Evolutionary conservation across 2,329 filamentous ascomycete species (phyloP).

Genomic region (Aureobasidium zeae): DNA sequence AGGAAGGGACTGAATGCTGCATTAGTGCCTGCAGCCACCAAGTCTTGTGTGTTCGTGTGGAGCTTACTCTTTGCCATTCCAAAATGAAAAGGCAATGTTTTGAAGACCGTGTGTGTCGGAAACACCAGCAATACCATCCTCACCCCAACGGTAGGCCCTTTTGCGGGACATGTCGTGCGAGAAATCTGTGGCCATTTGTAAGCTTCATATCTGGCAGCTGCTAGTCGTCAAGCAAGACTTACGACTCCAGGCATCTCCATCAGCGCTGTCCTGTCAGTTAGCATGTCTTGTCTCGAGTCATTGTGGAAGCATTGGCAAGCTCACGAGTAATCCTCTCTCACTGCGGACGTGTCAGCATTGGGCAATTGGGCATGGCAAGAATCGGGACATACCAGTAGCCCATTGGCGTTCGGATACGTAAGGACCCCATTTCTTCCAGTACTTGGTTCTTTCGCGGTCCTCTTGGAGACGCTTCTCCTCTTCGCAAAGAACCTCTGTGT

Average conservation of each 20-base stretch:
- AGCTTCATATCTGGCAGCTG: background rate
- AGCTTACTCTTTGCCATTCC: constrained; percentile 86
- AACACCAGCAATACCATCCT: constrained; percentile 93
- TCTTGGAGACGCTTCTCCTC: constrained; percentile 86
- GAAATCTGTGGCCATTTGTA: constrained; percentile 56
- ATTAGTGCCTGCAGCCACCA: background rate
- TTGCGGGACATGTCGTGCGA: constrained; percentile 85
- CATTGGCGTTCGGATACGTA: constrained; percentile 92
- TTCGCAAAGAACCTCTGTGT: constrained; percentile 75
- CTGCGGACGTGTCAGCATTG: constrained; percentile 39
- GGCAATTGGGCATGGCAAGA: constrained; percentile 11
- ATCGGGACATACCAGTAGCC: constrained; percentile 63
- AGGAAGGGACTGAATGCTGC: constrained; percentile 62
- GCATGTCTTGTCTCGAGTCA: background rate
- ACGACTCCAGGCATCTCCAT: constrained; percentile 94
- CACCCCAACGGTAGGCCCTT: constrained; percentile 86
- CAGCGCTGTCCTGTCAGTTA: constrained; percentile 47
- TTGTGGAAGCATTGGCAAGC: constrained; percentile 25
- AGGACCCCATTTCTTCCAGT: constrained; percentile 98
- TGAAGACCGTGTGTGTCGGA: constrained; percentile 85
- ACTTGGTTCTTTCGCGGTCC: constrained; percentile 72
- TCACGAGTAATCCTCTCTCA: constrained; percentile 83
- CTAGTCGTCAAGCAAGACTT: constrained; percentile 35
- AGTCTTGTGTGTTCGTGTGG: background rate
- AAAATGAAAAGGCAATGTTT: constrained; percentile 92